phyloP scores from a whole-genome alignment of 805 yeast species.

The Torulaspora franciscae region DNA sequence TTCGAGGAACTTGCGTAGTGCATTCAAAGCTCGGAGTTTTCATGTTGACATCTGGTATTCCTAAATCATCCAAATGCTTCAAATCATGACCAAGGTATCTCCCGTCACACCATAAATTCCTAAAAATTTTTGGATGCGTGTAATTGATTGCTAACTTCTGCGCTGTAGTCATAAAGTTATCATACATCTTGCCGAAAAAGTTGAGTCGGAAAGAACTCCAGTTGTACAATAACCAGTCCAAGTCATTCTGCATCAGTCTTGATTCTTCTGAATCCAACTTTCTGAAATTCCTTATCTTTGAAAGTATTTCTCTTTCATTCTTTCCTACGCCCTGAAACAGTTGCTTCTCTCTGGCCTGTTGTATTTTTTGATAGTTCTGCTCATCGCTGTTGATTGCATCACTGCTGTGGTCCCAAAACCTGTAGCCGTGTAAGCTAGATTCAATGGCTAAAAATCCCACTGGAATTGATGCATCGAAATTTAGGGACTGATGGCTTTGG shows the following conservation, averaged over 20 bases:
- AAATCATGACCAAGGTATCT: slow-evolving; percentile 25
- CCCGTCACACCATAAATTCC: slow-evolving; percentile 51
- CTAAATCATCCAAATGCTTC: slow-evolving; percentile 17
- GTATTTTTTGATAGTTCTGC: slow-evolving; percentile 23
- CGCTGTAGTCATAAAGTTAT: slow-evolving; percentile 50
- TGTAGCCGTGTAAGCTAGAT: slow-evolving; percentile 39
- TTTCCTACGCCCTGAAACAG: slow-evolving; percentile 30
- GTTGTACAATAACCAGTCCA: slow-evolving; percentile 41
- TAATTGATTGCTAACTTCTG: slow-evolving; percentile 51
- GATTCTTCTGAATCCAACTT: slow-evolving; percentile 40
- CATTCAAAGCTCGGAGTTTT: slow-evolving; percentile 24
- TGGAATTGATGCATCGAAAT: slow-evolving; percentile 16
- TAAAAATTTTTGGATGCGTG: slow-evolving; percentile 52
- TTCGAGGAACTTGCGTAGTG: slow-evolving; percentile 33
- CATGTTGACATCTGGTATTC: slow-evolving; percentile 18
- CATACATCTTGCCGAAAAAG: slow-evolving; percentile 46
- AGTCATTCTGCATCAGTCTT: slow-evolving; percentile 37
- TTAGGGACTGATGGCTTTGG: slow-evolving; percentile 23
- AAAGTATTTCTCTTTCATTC: slow-evolving; percentile 23
- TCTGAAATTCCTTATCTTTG: slow-evolving; percentile 36
- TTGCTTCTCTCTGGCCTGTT: slow-evolving; percentile 30
- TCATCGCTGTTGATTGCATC: slow-evolving; percentile 19
- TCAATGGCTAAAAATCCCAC: slow-evolving; percentile 35
- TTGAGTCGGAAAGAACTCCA: slow-evolving; percentile 43
- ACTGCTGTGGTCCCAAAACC: slow-evolving; percentile 40